Evolutionary conservation across 768 basidiomycete genomes (phyloP), one percentile per base, ranked within the genome.

Genomic region (Terana coerulea): DNA sequence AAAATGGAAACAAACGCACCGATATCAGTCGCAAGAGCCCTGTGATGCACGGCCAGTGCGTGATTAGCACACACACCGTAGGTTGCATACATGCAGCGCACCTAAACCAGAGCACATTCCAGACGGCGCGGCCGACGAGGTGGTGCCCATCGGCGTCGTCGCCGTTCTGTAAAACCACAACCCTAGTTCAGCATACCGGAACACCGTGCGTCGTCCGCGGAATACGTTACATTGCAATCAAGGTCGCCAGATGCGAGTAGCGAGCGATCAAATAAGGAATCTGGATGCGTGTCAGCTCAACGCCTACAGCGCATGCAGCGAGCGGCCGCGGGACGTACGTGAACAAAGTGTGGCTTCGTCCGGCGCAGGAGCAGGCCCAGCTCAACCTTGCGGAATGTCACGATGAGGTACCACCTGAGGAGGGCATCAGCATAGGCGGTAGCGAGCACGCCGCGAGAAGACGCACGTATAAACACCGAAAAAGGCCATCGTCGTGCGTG

Each of bases 251-350:
- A 17, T 40, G 46, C 3, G 29, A 14, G 25, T 46, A 54, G 5
- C 53, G 53, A 12, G 47, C 53, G 1, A 54, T 5, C 4, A 54
- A 24, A 40, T 54, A 54, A 42, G 53, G 51, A 33, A 52, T 35
- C 51, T 53, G n/a, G 7, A 26, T 15, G 6, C 22, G 4, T 3
- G 14, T 46, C 6, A 41, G 21, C 10, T 35, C 21, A 29, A 25
- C 11, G 17, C 5, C 17, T 7, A 7, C 7, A 33, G 11, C 5
- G 19, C 24, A 29, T 24, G 8, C 47, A 14, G 21, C 8, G 28
- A 34, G n/a, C n/a, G n/a, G n/a, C n/a, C n/a, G 28, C 15, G 34
- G 26, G 30, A 51, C 53, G 22, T 30, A 55, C 53, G 22, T 53
- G 39, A 2, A 34, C 31, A 6, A 14, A 37, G 3, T 21, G 24